Percentiles rank a stretch among this genome's conserved stretches.
These are phyloP conservation scores for Brettanomyces nanus DNA, from an alignment of 805 yeast species.

Conservation along the genomic window DNA sequence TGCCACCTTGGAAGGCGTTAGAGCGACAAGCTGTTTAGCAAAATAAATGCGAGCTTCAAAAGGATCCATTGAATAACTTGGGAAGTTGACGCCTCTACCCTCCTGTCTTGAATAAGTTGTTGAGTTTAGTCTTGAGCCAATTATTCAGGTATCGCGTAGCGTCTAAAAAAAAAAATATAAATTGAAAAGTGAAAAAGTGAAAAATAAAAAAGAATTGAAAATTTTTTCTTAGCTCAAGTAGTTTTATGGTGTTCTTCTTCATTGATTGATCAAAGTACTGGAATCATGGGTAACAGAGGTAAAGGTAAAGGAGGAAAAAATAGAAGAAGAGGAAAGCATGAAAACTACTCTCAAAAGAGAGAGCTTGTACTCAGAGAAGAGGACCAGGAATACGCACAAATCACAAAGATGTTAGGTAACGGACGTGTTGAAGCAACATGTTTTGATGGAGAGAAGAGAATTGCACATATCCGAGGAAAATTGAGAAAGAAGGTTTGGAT, in stretches of 20 bases:
- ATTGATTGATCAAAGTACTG: too few species aligned
- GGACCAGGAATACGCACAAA: constrained; percentile 98
- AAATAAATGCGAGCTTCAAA: constrained; percentile 80
- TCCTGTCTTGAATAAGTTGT: too few species aligned
- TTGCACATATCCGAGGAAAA: constrained; percentile 98
- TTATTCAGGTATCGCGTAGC: too few species aligned
- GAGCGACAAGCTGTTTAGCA: constrained; percentile 50
- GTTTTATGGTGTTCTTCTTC: too few species aligned
- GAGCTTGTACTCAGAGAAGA: constrained; percentile 89
- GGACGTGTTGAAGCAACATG: constrained; percentile 94
- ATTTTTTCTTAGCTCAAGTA: too few species aligned
- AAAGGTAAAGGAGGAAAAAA: constrained; percentile 70
- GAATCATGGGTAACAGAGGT: constrained; percentile 35
- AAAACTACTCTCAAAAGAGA: constrained; percentile 83
- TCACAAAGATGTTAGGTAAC: constrained; percentile 95
- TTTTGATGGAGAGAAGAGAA: constrained; percentile 88
- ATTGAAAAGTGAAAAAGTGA: too few species aligned
- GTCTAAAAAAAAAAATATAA: too few species aligned
- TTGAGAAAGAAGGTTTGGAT: constrained; percentile 99
- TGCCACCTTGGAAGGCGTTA: constrained; percentile 57
- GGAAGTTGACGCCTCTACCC: too few species aligned
- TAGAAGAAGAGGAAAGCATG: constrained; percentile 99
- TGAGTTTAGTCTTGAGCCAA: too few species aligned
- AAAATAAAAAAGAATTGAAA: neutral
- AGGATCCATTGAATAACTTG: constrained; percentile 86